Evolutionary conservation across 495 filamentous ascomycete species (phyloP).

Genomic region (Aspergillus saccharolyticus): DNA sequence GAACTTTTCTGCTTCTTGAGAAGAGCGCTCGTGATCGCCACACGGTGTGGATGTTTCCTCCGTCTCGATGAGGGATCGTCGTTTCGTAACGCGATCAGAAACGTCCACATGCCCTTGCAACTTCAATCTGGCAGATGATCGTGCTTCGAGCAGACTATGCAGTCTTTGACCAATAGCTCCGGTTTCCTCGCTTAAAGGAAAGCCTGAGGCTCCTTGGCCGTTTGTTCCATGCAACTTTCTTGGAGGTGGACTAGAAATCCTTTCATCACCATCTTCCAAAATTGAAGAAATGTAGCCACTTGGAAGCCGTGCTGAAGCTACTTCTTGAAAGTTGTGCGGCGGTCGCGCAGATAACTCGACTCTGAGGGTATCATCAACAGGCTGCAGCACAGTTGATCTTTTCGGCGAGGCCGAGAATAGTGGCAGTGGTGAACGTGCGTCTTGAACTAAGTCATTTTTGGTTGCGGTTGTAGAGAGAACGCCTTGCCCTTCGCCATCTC

Average conservation of each 20-base stretch:
- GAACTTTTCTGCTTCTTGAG: not conserved
- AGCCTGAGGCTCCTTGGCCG: not conserved
- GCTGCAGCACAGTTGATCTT: conserved; percentile 17
- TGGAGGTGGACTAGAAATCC: not conserved
- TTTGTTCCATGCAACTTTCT: not conserved
- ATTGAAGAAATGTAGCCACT: conserved; percentile 25
- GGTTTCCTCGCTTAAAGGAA: not conserved
- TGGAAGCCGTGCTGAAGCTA: conserved; percentile 11
- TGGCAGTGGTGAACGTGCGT: not conserved
- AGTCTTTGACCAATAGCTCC: conserved; percentile 24
- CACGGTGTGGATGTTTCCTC: not conserved
- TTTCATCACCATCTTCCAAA: conserved; percentile 41
- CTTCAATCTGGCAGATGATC: conserved; percentile 26
- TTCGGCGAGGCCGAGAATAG: not conserved
- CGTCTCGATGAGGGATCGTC: not conserved
- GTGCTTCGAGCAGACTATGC: conserved; percentile 32
- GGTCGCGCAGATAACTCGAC: not conserved
- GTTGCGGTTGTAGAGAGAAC: not conserved
- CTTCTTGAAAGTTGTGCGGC: conserved; percentile 8
- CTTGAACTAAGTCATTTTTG: no score
- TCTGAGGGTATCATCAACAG: conserved; percentile 22
- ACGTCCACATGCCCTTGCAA: conserved; percentile 5
- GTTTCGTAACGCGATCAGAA: not conserved
- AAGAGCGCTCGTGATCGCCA: not conserved
- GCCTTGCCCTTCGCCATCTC: not conserved